Evolutionary conservation across 495 filamentous ascomycete genomes (phyloP), one percentile per base, ranked within the genome.

Genomic region (Aspergillus saccharolyticus): DNA sequence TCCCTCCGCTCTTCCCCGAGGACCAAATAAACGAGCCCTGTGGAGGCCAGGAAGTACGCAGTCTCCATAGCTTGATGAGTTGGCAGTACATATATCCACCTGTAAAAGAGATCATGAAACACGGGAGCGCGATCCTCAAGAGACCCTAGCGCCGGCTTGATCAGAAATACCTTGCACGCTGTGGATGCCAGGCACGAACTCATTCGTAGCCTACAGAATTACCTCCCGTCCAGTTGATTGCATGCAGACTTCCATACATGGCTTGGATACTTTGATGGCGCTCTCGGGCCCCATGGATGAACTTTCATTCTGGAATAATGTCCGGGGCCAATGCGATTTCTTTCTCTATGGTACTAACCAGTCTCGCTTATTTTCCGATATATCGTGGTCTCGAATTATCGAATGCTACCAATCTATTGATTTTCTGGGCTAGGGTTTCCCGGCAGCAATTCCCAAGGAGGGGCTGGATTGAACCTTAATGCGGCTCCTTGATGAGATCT

Each of bases 341-440:
- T n/a, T n/a, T n/a, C n/a, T n/a, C n/a, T n/a, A n/a, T 39, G 5
- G 33, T 39, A 12, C 33, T 39, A 10, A 12, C 33, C 7, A 15
- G 33, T 15, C 25, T 51, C 52, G 58, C 52, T 55, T 65, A 62
- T 62, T 65, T 51, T 65, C 63, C 63, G 63, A 55, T 53, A 55
- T 62, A 60, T 56, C 44, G 33, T 50, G 57, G 57, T 60, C 54
- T 61, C 46, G 57, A 55, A 57, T 44, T 45, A 18, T 53, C 53
- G 42, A 59, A 52, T 20, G 45, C 39, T 52, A 20, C 33, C 42
- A 54, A 56, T 54, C 45, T 57, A 61, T 57, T 61, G 59, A 49
- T 44, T 51, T n/a, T n/a, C 9, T n/a, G n/a, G n/a, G 24, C 33
- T 24, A 39, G 50, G 54, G 28, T 30, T 17, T 28, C 21, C 47